These are phyloP conservation scores for Candida insectorum DNA, from an alignment of 805 yeast genomes.

Conservation along the genomic window DNA sequence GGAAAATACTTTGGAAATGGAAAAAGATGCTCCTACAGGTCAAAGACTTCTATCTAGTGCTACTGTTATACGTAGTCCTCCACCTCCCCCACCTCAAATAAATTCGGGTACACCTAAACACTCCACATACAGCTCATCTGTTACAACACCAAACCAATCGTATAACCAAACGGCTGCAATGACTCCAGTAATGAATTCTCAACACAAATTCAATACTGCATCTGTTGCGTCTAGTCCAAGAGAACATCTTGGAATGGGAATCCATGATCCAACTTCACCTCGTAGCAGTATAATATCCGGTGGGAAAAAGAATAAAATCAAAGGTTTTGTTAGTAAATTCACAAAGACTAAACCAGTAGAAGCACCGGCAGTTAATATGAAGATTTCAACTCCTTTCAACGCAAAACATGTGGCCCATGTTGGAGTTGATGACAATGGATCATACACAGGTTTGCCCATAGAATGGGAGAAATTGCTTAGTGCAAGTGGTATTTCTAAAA, in stretches of 20 bases:
- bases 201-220: slow-evolving; percentile 11
- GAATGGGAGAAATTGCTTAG: slow-evolving; percentile 86
- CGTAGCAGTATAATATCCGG: slow-evolving; percentile 9
- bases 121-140: slow-evolving; percentile 8
- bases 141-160: slow-evolving; percentile 13
- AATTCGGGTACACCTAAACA: slow-evolving; percentile 15
- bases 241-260: slow-evolving; percentile 20
- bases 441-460: slow-evolving; percentile 86
- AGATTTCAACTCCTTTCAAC: slow-evolving; percentile 89
- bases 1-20: slow-evolving; percentile 7
- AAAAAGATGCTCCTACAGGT: too few relatives aligned
- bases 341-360: slow-evolving; percentile 24
- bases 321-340: slow-evolving; percentile 38
- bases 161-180: slow-evolving; percentile 26
- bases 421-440: slow-evolving; percentile 84
- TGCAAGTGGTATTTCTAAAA: slow-evolving; percentile 82
- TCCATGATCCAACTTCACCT: slow-evolving; percentile 16
- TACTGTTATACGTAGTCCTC: slow-evolving; percentile 17
- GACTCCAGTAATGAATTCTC: slow-evolving; percentile 26
- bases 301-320: slow-evolving; percentile 44
- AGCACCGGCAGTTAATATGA: slow-evolving; percentile 30
- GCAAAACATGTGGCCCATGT: slow-evolving; percentile 92
- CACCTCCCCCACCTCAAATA: slow-evolving; percentile 12
- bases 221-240: slow-evolving; percentile 20
- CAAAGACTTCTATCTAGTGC: too few relatives aligned